Percentiles rank a stretch among this genome's conserved stretches.
Conservation (phyloP, 2,329 filamentous ascomycete genomes). For the Aspergillus persii region DNA sequence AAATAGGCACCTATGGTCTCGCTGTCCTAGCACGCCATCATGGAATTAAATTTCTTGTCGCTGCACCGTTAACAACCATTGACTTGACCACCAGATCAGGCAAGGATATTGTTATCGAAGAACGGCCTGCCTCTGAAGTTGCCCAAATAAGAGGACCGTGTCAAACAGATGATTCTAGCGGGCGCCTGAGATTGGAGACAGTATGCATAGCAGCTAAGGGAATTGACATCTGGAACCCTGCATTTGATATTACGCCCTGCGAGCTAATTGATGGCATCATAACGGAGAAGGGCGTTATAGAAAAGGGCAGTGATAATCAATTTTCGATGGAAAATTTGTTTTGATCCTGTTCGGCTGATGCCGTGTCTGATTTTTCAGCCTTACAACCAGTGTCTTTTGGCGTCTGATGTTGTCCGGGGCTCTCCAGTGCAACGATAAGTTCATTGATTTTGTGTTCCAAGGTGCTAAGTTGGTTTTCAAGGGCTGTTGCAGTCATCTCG, state of each 20-base stretch:
- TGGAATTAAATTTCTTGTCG: constrained; percentile 89
- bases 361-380: constrained; percentile 1
- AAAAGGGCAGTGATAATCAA: constrained; percentile 67
- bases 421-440: constrained; percentile 10
- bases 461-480: constrained; percentile 54
- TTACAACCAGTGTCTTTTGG: neutral
- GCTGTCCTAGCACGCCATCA: constrained; percentile 88
- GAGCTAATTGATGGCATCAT: constrained; percentile 89
- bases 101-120: constrained; percentile 81
- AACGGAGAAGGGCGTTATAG: constrained; percentile 84
- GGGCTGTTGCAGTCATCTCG: constrained; percentile 54
- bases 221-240: constrained; percentile 92
- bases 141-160: constrained; percentile 79
- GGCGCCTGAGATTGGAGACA: constrained; percentile 52
- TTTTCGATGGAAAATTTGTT: constrained; percentile 58
- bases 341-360: constrained; percentile 8
- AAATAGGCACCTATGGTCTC: constrained; percentile 92
- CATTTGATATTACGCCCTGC: constrained; percentile 91
- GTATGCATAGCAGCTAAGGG: constrained; percentile 75
- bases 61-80: constrained; percentile 90
- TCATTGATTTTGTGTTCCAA: constrained; percentile 53
- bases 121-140: constrained; percentile 77
- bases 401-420: neutral
- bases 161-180: constrained; percentile 55
- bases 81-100: constrained; percentile 79